Evolutionary conservation across 2,329 filamentous ascomycete species (phyloP), one percentile per base, ranked within the genome.

Genomic region (Ophiostoma ips): DNA sequence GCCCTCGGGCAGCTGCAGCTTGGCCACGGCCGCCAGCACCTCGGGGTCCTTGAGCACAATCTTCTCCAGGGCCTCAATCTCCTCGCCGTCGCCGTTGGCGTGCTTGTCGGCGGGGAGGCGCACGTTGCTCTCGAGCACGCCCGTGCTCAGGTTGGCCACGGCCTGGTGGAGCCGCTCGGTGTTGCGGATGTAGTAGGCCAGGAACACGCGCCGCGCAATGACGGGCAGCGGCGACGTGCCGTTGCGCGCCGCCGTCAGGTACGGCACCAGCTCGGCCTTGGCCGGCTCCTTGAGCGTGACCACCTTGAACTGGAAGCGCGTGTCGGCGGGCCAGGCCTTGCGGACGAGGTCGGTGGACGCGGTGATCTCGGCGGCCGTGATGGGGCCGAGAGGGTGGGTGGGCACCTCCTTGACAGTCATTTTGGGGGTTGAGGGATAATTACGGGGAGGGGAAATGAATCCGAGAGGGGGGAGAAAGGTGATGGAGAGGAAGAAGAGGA

Each of bases 101-200:
- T 83, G 79, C 5, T 74, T 56, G 50, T 79, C 77, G 0, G 71
- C 68, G 1, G 76, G 76, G 0, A 82, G 66, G n/a, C 75, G 71
- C 13, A 72, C 67, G 60, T 81, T 79, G 58, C 67, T 69, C 55
- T 80, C 72, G 6, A 82, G 68, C 4, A 62, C 68, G 36, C 67
- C 63, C 5, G 63, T 62, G 1, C 66, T 71, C 19, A 83, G 61
- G 57, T 78, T 77, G 49, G 68, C 61, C n/a, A 69, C 54, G 6
- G 76, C 76, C 62, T 81, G 77, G 58, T 81, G 77, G 49, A 80
- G 71, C 63, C 80, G 79, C 59, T 77, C 72, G 7, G 79, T 83
- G 55, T 75, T 75, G 52, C 68, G 66, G 40, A 80, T 67, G 54
- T 79, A 79, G 60, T 79, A 81, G 15, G 75, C 70, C 8, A 79